phyloP scores from a whole-genome alignment of 139 green algal species.

The Chlorella vulgaris region DNA sequence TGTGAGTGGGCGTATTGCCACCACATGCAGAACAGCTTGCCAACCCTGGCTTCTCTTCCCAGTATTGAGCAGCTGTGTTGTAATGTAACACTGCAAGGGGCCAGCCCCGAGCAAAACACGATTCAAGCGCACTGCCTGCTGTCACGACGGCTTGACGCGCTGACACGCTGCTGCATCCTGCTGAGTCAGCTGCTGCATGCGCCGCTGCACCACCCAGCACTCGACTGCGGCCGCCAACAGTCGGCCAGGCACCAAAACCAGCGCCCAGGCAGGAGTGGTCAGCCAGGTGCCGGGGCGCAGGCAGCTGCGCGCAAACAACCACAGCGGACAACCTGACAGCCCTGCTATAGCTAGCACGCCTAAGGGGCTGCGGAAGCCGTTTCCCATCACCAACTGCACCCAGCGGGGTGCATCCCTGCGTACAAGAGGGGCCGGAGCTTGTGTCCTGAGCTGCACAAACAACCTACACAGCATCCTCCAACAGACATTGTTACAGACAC shows the following conservation, averaged over 20 bases:
- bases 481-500: too few relatives aligned
- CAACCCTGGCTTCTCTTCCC: too few relatives aligned
- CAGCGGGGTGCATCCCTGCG: conserved; percentile 35
- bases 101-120: not conserved
- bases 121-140: not conserved
- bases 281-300: not conserved
- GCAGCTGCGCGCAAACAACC: conserved; percentile 47
- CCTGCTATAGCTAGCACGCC: conserved; percentile 50
- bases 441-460: too few relatives aligned
- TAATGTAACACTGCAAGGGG: too few relatives aligned
- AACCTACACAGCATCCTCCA: too few relatives aligned
- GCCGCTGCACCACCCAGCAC: conserved; percentile 47
- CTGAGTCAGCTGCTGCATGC: conserved; percentile 34
- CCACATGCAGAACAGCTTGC: too few relatives aligned
- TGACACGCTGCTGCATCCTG: conserved; percentile 5
- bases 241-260: conserved; percentile 38
- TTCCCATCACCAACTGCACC: conserved; percentile 43
- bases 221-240: conserved; percentile 52
- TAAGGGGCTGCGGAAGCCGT: conserved; percentile 47
- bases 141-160: not conserved
- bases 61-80: too few relatives aligned
- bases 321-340: conserved; percentile 62
- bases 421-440: not conserved
- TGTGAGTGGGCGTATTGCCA: too few relatives aligned
- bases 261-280: conserved; percentile 25